A percentile compares a stretch with the other conserved stretches of the same genome.
These are phyloP conservation scores for Candida gorgasii DNA, from an alignment of 805 yeast genomes.

Conservation along the genomic window DNA sequence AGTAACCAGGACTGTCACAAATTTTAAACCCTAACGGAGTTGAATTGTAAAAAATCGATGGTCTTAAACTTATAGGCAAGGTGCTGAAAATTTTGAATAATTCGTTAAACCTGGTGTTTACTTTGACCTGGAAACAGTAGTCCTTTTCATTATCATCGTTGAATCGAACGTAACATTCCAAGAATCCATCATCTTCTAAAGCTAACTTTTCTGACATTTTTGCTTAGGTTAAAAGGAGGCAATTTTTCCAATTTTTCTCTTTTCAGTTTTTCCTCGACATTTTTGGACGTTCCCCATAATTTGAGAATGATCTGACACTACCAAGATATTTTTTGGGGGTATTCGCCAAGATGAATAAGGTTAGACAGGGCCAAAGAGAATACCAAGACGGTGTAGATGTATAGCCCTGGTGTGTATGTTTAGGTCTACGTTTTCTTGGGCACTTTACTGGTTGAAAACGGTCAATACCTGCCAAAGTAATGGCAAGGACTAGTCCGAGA, in stretches of 20 bases:
- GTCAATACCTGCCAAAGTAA: no score
- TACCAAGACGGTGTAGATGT: no score
- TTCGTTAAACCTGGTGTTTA: constrained; percentile 57
- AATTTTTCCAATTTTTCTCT: no score
- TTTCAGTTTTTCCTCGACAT: neutral
- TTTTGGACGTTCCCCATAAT: constrained; percentile 8
- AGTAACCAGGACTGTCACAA: constrained; percentile 69
- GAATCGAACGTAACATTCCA: constrained; percentile 72
- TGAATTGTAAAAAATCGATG: constrained; percentile 68
- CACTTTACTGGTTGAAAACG: no score
- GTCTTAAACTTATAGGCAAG: constrained; percentile 76
- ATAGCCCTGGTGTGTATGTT: no score
- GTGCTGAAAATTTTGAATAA: constrained; percentile 61
- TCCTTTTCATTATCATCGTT: constrained; percentile 85
- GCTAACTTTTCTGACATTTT: constrained; percentile 2
- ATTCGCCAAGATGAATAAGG: neutral
- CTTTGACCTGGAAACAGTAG: constrained; percentile 78
- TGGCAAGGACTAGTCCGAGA: neutral
- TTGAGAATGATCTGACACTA: constrained; percentile 5
- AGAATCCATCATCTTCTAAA: constrained; percentile 26
- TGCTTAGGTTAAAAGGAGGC: constrained; percentile 1
- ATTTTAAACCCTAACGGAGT: constrained; percentile 66
- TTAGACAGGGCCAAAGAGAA: no score
- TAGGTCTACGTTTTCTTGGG: no score
- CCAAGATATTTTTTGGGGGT: neutral